Base-by-base conservation (phyloP, 805 yeast species). In the Schwanniomyces occidentalis region DNA sequence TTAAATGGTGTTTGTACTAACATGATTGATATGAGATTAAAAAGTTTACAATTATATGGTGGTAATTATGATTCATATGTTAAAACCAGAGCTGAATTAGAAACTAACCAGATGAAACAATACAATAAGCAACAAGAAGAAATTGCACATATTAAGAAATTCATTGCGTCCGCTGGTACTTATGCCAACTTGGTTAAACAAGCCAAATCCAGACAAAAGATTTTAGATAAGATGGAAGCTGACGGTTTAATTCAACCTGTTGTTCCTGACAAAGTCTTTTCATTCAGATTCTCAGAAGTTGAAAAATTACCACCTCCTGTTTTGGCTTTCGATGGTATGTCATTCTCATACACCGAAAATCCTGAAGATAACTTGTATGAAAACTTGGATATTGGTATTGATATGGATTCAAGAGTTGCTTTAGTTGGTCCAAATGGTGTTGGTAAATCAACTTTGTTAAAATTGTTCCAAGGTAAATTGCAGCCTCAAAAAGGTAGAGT, bases 281-380 rank as follows among this genome's bases (percentile, higher is more conserved):
- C 93, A 2, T 93, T 93, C 80, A 77, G 85, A 56, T 93, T 93
- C 78, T 88, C 97, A 34, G 89, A 82, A 24, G 95, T 90, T 44
- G 98, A 91, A 64, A 89, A 93, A 75, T 78, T 93, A 53, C 99
- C 99, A 45, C 99, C 99, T 46, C 99, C 99, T 62, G 99, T 93
- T 34, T 74, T 93, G 65, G 88, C 98, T 6, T 93, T 93, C 61
- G 98, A 91, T 65, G 90, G 84, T 54, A 95, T 93, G 58, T 80
- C 95, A 15, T 93, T 93, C 68, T 74, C 97, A 14, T 93, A 93
- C 69, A 85, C 86, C 51, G 91, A 85, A 52, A 78, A 78, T 19
- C 65, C 75, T 31, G 96, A 87, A 67, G 82, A 93, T 67, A 84
- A 89, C 68, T 75, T 93, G 56, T 93, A 93, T 70, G 88, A 85